These are phyloP conservation scores for Lentinula detonsa DNA, from an alignment of 768 basidiomycete genomes.

Conservation along the genomic window DNA sequence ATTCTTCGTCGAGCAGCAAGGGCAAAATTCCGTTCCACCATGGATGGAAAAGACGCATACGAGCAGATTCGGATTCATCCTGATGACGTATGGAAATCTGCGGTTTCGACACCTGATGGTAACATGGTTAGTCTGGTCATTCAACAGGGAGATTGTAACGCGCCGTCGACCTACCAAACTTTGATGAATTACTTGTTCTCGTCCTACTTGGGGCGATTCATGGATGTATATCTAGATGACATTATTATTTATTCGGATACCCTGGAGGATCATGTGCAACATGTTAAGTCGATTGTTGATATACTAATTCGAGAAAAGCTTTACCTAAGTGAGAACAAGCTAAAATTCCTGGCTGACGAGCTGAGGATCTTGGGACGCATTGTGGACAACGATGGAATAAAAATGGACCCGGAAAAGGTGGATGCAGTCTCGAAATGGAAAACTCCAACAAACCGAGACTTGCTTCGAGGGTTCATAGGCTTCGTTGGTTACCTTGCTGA, in stretches of 20 bases:
- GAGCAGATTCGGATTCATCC: constrained; percentile 27
- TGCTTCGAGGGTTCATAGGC: constrained; percentile 24
- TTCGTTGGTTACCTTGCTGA: constrained; percentile 23
- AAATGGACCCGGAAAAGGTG: constrained; percentile 29
- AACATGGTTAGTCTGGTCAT: constrained; percentile 24
- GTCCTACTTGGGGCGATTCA: constrained; percentile 19
- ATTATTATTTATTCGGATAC: constrained; percentile 29
- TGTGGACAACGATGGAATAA: constrained; percentile 15
- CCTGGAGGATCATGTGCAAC: constrained; percentile 19
- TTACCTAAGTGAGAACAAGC: constrained; percentile 24
- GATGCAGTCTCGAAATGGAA: constrained; percentile 21
- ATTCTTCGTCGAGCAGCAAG: constrained; percentile 27
- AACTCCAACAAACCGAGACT: constrained; percentile 16
- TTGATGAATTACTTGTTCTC: constrained; percentile 27
- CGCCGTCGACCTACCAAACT: constrained; percentile 26
- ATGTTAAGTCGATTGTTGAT: constrained; percentile 20
- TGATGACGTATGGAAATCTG: constrained; percentile 16
- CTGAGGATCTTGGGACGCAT: constrained; percentile 22
- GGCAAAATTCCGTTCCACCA: constrained; percentile 20
- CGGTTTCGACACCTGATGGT: constrained; percentile 22
- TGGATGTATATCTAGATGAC: constrained; percentile 31
- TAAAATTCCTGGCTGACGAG: constrained; percentile 17
- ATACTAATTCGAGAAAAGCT: constrained; percentile 21
- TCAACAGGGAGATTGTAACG: constrained; percentile 24
- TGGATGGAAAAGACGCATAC: constrained; percentile 35